Base-by-base conservation (phyloP, 208 protist species). In the Leishmania turanica region DNA sequence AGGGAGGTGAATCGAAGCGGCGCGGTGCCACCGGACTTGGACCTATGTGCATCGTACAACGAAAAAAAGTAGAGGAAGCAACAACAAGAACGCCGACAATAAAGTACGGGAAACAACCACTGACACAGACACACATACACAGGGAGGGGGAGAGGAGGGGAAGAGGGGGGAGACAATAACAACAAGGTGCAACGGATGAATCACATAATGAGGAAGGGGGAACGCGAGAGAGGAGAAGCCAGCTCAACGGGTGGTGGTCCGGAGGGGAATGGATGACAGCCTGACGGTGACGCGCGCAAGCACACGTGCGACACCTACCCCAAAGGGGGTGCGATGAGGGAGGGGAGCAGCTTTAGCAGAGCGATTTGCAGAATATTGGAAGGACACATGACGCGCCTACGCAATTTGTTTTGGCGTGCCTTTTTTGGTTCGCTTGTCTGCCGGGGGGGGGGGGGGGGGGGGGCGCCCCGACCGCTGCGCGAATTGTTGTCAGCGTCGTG, bases 401-500 rank as follows among this genome's bases (percentile, higher is more conserved):
- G 1, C 8, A 15, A 8, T n/a, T 34, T 9, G 4, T 49, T 27
- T 27, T 24, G 5, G 34, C 1, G 40, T 71, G 17, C 34, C 27
- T 37, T 21, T 21, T 19, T 21, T 8, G 1, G 0, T 24, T 13
- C n/a, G 47, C 31, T 19, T 58, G 1, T 42, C n/a, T 75, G 49
- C 31, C 17, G 27, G 19, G 17, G 42, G 31, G 24, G 1, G 1
- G 31, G 24, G 1, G 1, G n/a, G 27, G 19, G 17, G 42, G 31
- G 24, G 1, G 1, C 24, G 19, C 51, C 24, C 5, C 19, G 47
- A 40, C 27, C 6, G 17, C 47, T 47, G 82, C 8, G 70, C 65
- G 17, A 84, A 58, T 54, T 81, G 70, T 51, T 81, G 75, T 47
- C 85, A 74, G 31, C 91, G 90, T 45, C 92, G 89, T 21, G 90